phyloP scores from a whole-genome alignment of 1,139 yeast species.

The Scheffersomyces quercinus region DNA sequence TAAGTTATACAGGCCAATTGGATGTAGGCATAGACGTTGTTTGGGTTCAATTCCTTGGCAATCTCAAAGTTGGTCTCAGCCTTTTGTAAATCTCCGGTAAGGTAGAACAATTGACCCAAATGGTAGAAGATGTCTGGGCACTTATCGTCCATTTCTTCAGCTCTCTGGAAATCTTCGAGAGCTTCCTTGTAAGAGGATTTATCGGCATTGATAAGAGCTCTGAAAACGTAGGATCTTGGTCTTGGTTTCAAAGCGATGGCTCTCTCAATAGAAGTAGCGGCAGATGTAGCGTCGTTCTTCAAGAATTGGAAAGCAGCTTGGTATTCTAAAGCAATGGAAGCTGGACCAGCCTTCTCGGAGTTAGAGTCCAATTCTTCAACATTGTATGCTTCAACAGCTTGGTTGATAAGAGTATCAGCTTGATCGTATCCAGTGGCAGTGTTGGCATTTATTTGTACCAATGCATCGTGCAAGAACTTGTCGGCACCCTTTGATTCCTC shows the following conservation, averaged over 20 bases:
- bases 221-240: slow-evolving; percentile 78
- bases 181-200: slow-evolving; percentile 64
- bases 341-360: slow-evolving; percentile 52
- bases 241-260: slow-evolving; percentile 74
- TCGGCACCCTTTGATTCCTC: slow-evolving; percentile 54
- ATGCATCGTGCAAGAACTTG: slow-evolving; percentile 66
- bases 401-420: slow-evolving; percentile 68
- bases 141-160: slow-evolving; percentile 66
- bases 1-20: slow-evolving; percentile 92
- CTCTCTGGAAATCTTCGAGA: slow-evolving; percentile 68
- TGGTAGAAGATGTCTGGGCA: slow-evolving; percentile 90
- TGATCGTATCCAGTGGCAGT: slow-evolving; percentile 71
- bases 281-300: slow-evolving; percentile 66
- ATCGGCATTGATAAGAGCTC: slow-evolving; percentile 86
- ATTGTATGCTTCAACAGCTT: slow-evolving; percentile 62
- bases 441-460: slow-evolving; percentile 61
- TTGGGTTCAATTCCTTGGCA: slow-evolving; percentile 72
- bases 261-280: slow-evolving; percentile 57
- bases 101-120: slow-evolving; percentile 87
- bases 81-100: slow-evolving; percentile 69
- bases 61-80: slow-evolving; percentile 78
- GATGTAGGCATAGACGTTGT: slow-evolving; percentile 81
- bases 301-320: slow-evolving; percentile 81
- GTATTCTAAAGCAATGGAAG: slow-evolving; percentile 75
- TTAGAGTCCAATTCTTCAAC: slow-evolving; percentile 35